Base-by-base conservation (phyloP, 2,329 filamentous ascomycete species). In the Polytolypa hystricis region DNA sequence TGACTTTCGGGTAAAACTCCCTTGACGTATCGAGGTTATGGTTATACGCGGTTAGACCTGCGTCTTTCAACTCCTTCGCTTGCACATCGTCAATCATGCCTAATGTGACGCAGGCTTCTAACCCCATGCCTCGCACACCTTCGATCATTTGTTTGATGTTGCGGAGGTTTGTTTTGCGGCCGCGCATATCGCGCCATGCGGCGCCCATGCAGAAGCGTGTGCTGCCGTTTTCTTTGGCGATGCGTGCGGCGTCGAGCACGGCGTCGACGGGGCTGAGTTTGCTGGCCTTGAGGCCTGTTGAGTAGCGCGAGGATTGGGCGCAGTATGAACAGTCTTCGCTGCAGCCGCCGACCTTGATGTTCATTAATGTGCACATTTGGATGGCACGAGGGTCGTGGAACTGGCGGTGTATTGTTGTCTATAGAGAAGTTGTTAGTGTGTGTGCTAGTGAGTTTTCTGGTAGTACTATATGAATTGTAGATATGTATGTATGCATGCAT, bases 181-280 rank as follows among this genome's bases (percentile, higher is more conserved):
- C 86, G 10, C 84, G 79, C 86, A 94, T 94, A 60, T 94, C 86
- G 25, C 86, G 70, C 86, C 86, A 94, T 0, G 86, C 86, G 3
- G 86, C 86, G 6, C 86, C 86, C 85, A 94, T 93, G 64, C 86
- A 94, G 71, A 94, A 94, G 2, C 86, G 76, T 6, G 84, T 93
- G 65, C 81, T 86, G 33, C 86, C 86, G 46, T 91, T 91, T 38
- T 75, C 76, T 52, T 82, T 84, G 42, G 86, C 86, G 20, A 75
- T 74, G 23, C 76, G 74, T 1, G 86, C 86, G 2, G 84, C 83
- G 25, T 73, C 75, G 16, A 94, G 74, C 2, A 94, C 86, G 0
- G 81, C 76, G 40, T 91, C 82, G 37, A 93, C 84, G 1, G 74
- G 73, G 43, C 80, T 80, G 53, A 93, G 76, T 49, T 84, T 83